Percentiles rank a stretch among this genome's conserved stretches.
phyloP scores from a whole-genome alignment of 805 yeast genomes.

The Zygoascus biomembranicola region DNA sequence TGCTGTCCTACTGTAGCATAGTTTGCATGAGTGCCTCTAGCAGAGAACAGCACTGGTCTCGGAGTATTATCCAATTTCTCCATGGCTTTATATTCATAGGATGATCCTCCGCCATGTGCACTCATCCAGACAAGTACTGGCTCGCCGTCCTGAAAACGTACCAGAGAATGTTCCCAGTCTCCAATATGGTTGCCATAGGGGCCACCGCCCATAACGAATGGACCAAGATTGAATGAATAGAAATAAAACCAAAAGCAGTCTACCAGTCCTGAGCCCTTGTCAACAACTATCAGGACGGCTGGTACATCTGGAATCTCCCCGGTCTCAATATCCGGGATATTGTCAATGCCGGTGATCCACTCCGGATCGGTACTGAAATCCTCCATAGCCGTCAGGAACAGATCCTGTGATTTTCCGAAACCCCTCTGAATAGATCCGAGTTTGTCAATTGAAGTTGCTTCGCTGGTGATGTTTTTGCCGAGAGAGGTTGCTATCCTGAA shows the following conservation, averaged over 20 bases:
- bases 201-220: conserved; percentile 94
- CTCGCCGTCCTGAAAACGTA: conserved; percentile 69
- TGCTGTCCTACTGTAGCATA: conserved; percentile 95
- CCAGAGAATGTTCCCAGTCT: conserved; percentile 95
- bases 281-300: conserved; percentile 72
- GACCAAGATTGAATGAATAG: conserved; percentile 89
- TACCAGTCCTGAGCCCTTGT: conserved; percentile 90
- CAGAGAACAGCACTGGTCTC: conserved; percentile 77
- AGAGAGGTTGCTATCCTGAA: conserved; percentile 49
- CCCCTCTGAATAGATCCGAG: conserved; percentile 2
- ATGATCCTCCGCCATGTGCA: conserved; percentile 97
- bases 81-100: conserved; percentile 66
- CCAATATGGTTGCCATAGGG: conserved; percentile 97
- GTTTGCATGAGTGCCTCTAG: conserved; percentile 96
- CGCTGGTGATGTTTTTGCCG: conserved; percentile 34
- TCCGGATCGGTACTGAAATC: conserved; percentile 70
- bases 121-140: conserved; percentile 93
- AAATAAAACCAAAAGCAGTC: conserved; percentile 97
- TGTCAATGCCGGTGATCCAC: conserved; percentile 72
- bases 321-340: conserved; percentile 59
- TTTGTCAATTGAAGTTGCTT: background rate
- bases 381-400: conserved; percentile 56
- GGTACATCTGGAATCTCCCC: conserved; percentile 75
- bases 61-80: conserved; percentile 47
- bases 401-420: conserved; percentile 17